Conservation (phyloP, 208 protist genomes). For the Wallacemonas sp. region DNA sequence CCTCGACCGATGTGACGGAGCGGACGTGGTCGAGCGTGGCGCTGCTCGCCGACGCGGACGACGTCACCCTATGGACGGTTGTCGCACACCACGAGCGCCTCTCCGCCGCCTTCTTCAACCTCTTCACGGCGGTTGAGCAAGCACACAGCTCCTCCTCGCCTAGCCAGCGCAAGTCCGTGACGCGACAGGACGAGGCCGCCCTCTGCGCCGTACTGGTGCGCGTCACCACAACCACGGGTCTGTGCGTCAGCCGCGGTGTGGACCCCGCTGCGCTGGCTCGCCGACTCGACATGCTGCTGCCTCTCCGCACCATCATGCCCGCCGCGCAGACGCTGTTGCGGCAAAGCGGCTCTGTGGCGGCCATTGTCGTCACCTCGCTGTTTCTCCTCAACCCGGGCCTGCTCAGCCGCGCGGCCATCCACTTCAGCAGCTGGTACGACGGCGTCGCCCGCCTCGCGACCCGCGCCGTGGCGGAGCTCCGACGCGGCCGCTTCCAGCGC, state of each 20-base stretch:
- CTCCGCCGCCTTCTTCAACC: conserved; percentile 39
- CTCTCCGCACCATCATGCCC: conserved; percentile 49
- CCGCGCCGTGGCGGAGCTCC: conserved; percentile 61
- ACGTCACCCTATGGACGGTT: conserved; percentile 86
- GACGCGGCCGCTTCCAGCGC: conserved; percentile 79
- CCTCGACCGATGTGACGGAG: conserved; percentile 59
- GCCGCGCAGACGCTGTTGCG: conserved; percentile 58
- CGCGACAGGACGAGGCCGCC: conserved; percentile 38
- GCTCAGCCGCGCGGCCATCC: conserved; percentile 45
- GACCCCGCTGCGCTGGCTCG: conserved; percentile 37
- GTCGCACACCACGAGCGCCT: conserved; percentile 60
- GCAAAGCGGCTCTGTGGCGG: conserved; percentile 52
- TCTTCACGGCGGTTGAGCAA: conserved; percentile 56
- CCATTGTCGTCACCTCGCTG: conserved; percentile 58
- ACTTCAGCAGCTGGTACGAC: conserved; percentile 63
- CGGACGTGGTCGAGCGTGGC: conserved; percentile 60
- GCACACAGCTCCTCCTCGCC: conserved; percentile 67
- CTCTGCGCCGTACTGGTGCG: conserved; percentile 60
- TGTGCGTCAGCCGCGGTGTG: conserved; percentile 36
- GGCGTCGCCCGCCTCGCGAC: conserved; percentile 50
- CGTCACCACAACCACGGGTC: conserved; percentile 48
- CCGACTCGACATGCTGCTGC: conserved; percentile 46
- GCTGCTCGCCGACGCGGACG: conserved; percentile 64
- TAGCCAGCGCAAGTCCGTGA: conserved; percentile 35
- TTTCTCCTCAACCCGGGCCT: conserved; percentile 62